Conservation (phyloP, 2,329 filamentous ascomycete genomes). For the Fusarium sp. region DNA sequence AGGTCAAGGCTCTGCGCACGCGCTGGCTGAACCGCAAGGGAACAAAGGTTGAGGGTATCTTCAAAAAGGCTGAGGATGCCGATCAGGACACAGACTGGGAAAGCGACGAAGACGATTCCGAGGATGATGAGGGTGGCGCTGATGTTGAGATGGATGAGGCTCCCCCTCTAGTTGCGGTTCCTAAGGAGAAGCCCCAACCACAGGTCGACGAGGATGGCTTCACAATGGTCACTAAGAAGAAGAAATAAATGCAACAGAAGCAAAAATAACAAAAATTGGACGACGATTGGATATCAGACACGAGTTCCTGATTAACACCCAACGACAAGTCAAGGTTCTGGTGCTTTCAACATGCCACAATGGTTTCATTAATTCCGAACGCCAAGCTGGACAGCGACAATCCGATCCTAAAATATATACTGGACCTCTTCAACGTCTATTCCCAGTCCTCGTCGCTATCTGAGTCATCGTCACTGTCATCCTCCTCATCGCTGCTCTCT, state of each 20-base stretch:
- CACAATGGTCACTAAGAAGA: constrained; percentile 78
- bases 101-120: constrained; percentile 68
- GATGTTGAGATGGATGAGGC: constrained; percentile 79
- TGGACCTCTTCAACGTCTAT: constrained; percentile 54
- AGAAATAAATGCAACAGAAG: constrained; percentile 54
- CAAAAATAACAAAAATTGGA: constrained; percentile 9
- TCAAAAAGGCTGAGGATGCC: constrained; percentile 66
- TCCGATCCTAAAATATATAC: constrained; percentile 29
- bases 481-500: constrained; percentile 21
- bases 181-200: constrained; percentile 74
- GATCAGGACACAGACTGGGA: constrained; percentile 73
- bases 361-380: constrained; percentile 49
- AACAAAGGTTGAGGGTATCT: constrained; percentile 66
- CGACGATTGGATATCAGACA: constrained; percentile 25
- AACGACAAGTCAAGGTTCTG: constrained; percentile 43
- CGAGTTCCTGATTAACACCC: constrained; percentile 46
- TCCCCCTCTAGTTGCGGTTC: constrained; percentile 67
- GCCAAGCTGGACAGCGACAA: constrained; percentile 48
- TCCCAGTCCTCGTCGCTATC: constrained; percentile 79
- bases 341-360: constrained; percentile 34
- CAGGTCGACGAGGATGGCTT: constrained; percentile 87
- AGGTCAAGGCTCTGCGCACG: constrained; percentile 72
- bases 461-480: constrained; percentile 27
- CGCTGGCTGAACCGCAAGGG: constrained; percentile 73
- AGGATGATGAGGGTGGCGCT: constrained; percentile 66